Evolutionary conservation across 2,329 filamentous ascomycete genomes (phyloP).

Genomic region (Cercospora sp.): DNA sequence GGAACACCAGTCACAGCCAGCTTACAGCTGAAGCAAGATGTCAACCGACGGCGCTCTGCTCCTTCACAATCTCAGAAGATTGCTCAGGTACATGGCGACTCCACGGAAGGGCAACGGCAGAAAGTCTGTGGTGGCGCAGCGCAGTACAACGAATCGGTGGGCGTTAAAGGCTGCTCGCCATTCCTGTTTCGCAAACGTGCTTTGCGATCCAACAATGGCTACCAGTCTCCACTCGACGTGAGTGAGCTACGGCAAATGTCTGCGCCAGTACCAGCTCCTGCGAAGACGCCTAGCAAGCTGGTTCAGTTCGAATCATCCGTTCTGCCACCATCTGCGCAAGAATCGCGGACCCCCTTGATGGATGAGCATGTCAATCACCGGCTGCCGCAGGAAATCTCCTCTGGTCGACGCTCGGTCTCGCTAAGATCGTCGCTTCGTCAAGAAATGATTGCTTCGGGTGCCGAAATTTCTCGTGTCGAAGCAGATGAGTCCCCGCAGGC

Average conservation of each 20-base stretch:
- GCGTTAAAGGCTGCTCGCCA: constrained; percentile 27
- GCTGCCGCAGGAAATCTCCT: constrained; percentile 13
- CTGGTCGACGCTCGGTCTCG: constrained; percentile 20
- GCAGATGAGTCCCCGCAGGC: constrained; percentile 25
- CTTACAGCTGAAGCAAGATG: not conserved
- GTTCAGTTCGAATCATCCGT: constrained; percentile 11
- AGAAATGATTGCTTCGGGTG: constrained; percentile 31
- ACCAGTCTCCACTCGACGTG: constrained; percentile 4
- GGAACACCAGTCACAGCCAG: not conserved
- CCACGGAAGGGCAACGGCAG: constrained; percentile 11
- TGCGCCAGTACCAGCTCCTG: constrained; percentile 1
- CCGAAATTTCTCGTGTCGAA: constrained; percentile 22
- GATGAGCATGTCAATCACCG: constrained; percentile 25
- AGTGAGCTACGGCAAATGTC: not conserved
- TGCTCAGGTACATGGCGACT: not conserved
- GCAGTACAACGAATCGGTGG: constrained; percentile 18
- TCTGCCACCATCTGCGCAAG: not conserved
- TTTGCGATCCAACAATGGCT: constrained; percentile 14
- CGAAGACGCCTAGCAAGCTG: constrained; percentile 9
- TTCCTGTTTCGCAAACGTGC: constrained; percentile 34
- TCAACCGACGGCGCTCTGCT: constrained; percentile 17
- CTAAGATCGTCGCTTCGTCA: constrained; percentile 29
- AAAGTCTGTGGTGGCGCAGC: not conserved
- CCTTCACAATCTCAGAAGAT: constrained; percentile 21
- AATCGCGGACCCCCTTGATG: constrained; percentile 23